These are phyloP conservation scores for Paramecium caudatum DNA, from an alignment of 73 alveolate species.

Conservation along the genomic window DNA sequence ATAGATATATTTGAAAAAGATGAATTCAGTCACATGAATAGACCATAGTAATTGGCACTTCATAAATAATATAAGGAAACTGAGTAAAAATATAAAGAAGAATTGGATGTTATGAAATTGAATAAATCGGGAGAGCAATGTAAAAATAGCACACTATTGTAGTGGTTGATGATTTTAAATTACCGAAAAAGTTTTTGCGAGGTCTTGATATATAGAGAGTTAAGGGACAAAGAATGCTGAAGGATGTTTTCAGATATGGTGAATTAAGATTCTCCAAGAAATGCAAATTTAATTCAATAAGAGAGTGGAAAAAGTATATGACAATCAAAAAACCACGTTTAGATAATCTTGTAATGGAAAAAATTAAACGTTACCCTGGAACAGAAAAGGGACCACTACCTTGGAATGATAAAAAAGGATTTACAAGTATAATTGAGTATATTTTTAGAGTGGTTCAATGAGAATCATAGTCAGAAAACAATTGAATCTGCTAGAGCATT, in stretches of 20 bases:
- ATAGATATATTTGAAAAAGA: slow-evolving; percentile 23
- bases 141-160: neutral
- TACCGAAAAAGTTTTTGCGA: slow-evolving; percentile 28
- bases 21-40: slow-evolving; percentile 22
- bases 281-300: neutral
- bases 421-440: neutral
- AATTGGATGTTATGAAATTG: neutral
- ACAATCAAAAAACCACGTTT: neutral
- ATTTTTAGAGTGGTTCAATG: slow-evolving; percentile 39
- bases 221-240: slow-evolving; percentile 17
- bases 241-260: neutral
- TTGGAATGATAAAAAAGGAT: neutral
- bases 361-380: slow-evolving; percentile 54
- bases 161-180: slow-evolving; percentile 39
- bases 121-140: slow-evolving; percentile 28
- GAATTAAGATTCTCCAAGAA: neutral
- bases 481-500: neutral
- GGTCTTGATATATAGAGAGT: neutral
- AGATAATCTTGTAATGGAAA: neutral
- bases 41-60: slow-evolving; percentile 38
- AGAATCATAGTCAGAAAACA: slow-evolving; percentile 38
- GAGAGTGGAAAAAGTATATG: slow-evolving; percentile 30
- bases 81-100: neutral
- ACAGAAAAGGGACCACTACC: neutral
- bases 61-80: neutral